Percentiles rank a stretch among this genome's conserved stretches.
Conservation (phyloP, 2,329 filamentous ascomycete species). For the Colletotrichum gigasporum region DNA sequence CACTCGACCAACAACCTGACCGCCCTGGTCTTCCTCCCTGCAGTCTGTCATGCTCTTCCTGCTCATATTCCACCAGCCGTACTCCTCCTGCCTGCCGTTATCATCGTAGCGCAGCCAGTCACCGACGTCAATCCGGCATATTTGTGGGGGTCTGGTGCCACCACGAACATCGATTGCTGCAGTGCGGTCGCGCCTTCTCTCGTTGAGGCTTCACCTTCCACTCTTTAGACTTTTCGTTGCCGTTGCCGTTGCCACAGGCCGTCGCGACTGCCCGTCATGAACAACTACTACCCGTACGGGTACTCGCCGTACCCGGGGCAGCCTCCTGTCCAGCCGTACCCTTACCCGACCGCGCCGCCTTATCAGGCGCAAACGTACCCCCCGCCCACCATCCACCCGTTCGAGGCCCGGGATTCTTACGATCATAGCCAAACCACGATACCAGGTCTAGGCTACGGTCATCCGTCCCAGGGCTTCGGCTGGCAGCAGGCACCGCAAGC, state of each 20-base stretch:
- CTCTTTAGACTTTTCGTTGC: background rate
- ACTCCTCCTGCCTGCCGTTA: background rate
- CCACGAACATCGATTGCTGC: background rate
- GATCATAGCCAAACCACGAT: constrained; percentile 36
- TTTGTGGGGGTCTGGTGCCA: background rate
- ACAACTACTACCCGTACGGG: constrained; percentile 51
- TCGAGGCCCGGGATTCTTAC: constrained; percentile 20
- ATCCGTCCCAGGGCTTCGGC: constrained; percentile 1
- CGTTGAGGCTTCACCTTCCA: background rate
- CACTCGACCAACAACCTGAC: constrained; percentile 18
- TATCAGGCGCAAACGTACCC: constrained; percentile 12
- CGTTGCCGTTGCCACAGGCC: background rate
- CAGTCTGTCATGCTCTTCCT: constrained; percentile 23
- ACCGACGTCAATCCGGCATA: background rate
- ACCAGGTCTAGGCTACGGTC: constrained; percentile 36
- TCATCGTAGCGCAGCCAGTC: constrained; percentile 8
- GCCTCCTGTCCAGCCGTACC: constrained; percentile 22
- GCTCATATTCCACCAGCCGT: background rate
- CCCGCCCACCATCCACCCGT: constrained; percentile 2
- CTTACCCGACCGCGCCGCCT: constrained; percentile 17
- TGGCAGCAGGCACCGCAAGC: constrained; percentile 13
- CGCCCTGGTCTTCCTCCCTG: constrained; percentile 7
- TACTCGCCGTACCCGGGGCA: constrained; percentile 44
- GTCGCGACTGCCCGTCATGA: constrained; percentile 34
- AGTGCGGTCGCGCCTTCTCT: background rate